Evolutionary conservation across 805 yeast genomes (phyloP).

Genomic region (Kluyveromyces wickerhamii): DNA sequence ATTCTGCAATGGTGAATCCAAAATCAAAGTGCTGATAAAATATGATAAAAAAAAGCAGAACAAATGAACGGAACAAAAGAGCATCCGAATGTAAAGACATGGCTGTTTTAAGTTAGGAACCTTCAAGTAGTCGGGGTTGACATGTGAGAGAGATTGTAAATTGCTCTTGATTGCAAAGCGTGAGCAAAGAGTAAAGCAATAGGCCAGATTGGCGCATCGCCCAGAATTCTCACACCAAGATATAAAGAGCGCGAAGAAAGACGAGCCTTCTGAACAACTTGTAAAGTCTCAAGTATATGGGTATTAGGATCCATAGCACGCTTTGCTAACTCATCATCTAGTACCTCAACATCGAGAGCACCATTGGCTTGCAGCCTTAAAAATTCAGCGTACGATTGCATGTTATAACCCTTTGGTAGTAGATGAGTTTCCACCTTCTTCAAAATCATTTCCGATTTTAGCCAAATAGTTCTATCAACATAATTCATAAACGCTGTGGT

Average conservation of each 20-base stretch:
- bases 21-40: no score
- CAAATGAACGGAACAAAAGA: no score
- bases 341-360: slow-evolving; percentile 40
- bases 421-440: slow-evolving; percentile 53
- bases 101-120: no score
- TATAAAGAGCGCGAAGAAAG: slow-evolving; percentile 52
- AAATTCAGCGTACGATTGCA: slow-evolving; percentile 49
- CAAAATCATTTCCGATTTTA: slow-evolving; percentile 51
- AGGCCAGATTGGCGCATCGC: slow-evolving; percentile 87
- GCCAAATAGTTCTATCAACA: slow-evolving; percentile 56
- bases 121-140: no score
- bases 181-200: slow-evolving; percentile 72
- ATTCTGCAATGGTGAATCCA: no score
- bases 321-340: slow-evolving; percentile 43
- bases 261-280: slow-evolving; percentile 41
- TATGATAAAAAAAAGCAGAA: no score
- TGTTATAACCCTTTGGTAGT: slow-evolving; percentile 43
- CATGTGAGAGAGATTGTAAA: slow-evolving; percentile 22
- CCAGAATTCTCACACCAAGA: slow-evolving; percentile 65
- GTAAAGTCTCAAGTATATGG: slow-evolving; percentile 37
- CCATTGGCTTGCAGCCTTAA: slow-evolving; percentile 53
- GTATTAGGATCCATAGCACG: slow-evolving; percentile 39
- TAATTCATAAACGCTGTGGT: slow-evolving; percentile 30
- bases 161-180: slow-evolving; percentile 61
- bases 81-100: no score